Evolutionary conservation across 352 stramenopile genomes (phyloP), one percentile per base, ranked within the genome.

Genomic region (Phytophthora ohioensis): DNA sequence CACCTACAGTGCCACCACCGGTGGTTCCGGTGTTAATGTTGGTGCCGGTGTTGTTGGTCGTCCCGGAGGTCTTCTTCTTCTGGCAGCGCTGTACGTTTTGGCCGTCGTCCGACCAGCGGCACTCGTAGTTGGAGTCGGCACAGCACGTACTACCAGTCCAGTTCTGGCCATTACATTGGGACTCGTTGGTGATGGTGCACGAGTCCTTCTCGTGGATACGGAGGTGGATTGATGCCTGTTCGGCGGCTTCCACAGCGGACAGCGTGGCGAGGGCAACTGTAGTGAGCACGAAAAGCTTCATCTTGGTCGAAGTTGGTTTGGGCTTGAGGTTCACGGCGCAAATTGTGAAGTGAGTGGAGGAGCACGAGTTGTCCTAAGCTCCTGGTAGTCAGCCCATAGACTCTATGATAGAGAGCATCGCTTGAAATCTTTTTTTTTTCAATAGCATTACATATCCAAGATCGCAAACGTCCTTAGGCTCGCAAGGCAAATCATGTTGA

Each of bases 121-220:
- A 81, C 42, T 76, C 70, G 49, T 81, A 78, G 63, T 21, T 76
- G 1, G 74, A 42, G 48, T 81, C 74, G 9, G 58, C 62, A 34
- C 74, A 81, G 71, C 75, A 82, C 0, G 62, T 77, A 58, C 71
- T 82, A 2, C 55, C 58, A 6, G 66, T 71, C 75, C 75, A 82
- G 75, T 79, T 77, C 53, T 81, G 64, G 2, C 73, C 69, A 12
- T 80, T 52, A 32, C 73, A 80, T 39, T 80, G 73, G 2, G 73
- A 80, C 57, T 81, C 64, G 42, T 73, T 76, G 0, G 49, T 67
- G 59, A 80, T 78, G 32, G 73, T 80, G 51, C 73, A 80, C 12
- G 51, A 46, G 15, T 42, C 48, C 42, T 71, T 54, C 41, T 43
- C 53, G 47, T 73, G 64, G 47, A 71, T 56, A 15, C 55, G 64